phyloP scores from a whole-genome alignment of 2,329 filamentous ascomycete species.

The Podosphaera fusca region DNA sequence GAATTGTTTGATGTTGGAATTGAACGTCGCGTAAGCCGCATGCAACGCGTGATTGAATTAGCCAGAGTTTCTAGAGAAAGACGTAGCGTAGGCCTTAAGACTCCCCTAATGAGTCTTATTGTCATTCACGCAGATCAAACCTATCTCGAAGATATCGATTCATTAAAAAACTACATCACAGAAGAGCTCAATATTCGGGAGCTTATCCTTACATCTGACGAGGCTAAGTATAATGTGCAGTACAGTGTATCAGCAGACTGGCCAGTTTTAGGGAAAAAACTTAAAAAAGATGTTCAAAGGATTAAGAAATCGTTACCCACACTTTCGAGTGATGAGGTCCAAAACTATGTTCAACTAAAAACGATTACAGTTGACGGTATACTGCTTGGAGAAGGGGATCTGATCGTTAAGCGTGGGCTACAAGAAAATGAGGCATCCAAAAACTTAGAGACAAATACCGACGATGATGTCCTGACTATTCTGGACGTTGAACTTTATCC shows the following conservation, averaged over 20 bases:
- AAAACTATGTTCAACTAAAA: conserved; percentile 49
- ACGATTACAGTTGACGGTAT: conserved; percentile 72
- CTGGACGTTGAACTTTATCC: conserved; percentile 66
- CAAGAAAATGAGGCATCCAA: conserved; percentile 48
- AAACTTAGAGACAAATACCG: conserved; percentile 66
- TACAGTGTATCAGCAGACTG: conserved; percentile 82
- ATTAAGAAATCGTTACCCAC: conserved; percentile 76
- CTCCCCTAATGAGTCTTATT: conserved; percentile 68
- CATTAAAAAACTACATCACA: conserved; percentile 65
- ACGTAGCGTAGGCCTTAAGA: conserved; percentile 67
- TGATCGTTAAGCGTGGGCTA: conserved; percentile 60
- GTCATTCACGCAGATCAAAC: conserved; percentile 67
- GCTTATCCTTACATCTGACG: conserved; percentile 62
- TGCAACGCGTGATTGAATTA: conserved; percentile 92
- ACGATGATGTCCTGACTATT: conserved; percentile 75
- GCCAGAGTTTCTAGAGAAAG: conserved; percentile 70
- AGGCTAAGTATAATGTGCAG: conserved; percentile 76
- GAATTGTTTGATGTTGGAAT: conserved; percentile 73
- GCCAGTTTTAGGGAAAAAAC: conserved; percentile 85
- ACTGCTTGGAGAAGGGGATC: conserved; percentile 55
- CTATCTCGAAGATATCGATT: conserved; percentile 70
- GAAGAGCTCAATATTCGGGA: conserved; percentile 86
- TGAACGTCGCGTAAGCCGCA: conserved; percentile 66
- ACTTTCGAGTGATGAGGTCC: conserved; percentile 60
- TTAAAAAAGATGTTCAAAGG: conserved; percentile 80